Evolutionary conservation across 2,329 filamentous ascomycete species (phyloP), one percentile per base, ranked within the genome.

Genomic region (Arthroderma uncinatum): DNA sequence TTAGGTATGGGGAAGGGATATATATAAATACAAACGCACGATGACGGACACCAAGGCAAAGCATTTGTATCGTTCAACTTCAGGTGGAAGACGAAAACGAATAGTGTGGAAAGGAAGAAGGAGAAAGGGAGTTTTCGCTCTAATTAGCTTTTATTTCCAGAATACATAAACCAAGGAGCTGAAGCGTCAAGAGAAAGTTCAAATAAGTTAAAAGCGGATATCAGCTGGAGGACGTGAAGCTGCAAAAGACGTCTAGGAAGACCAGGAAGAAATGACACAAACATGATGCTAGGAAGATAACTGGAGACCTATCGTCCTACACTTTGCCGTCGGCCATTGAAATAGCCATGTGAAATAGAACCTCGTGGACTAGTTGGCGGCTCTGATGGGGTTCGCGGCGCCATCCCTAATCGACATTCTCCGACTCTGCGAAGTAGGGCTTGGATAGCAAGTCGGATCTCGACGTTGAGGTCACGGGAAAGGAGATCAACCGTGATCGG

Each of bases 401-500:
- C 67, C 62, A 81, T 71, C 6, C 77, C 78, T 55, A 82, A 67
- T 58, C 74, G 75, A 55, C 87, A 82, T 73, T 97, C 92, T 54
- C 93, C 94, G 1, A 97, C 85, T 37, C 91, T 79, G 63, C 85
- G 79, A 60, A 96, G 77, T 23, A 97, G 79, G 0, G 82, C 80
- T 60, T 95, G 84, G 42, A 98, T 78, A 0, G 88, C 86, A 8
- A 82, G 73, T 60, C 94, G 82, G 33, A 97, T 77, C 62, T 98
- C 93, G 1, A 79, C 69, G 9, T 84, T 88, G 63, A 96, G 79
- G 62, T 97, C 92, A 60, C 89, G 87, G 61, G 80, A 82, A 57
- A 98, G 76, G 14, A 98, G 75, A 55, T 94, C 90, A 0, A 97
- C 83, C 2, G 84, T 82, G 14, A 96, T 76, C 2, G 91, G 89